Conservation (phyloP, 83 land plant species). For the Larix sibirica region DNA sequence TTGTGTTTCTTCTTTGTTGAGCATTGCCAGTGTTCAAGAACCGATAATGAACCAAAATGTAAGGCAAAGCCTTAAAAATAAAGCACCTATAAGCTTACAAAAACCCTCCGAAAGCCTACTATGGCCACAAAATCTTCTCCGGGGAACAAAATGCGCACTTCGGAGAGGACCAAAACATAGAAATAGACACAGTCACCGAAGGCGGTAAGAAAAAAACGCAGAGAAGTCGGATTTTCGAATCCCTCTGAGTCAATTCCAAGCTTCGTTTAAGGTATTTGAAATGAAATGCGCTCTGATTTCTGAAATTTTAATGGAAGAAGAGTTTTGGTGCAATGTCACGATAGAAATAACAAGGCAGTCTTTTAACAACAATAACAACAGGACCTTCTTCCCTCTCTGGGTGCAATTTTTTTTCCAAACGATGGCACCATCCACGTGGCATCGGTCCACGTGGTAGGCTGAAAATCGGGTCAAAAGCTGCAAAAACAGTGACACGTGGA, state of each 20-base stretch:
- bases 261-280: not conserved
- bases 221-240: not conserved
- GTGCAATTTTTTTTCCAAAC: not conserved
- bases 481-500: not conserved
- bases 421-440: slow-evolving; percentile 15
- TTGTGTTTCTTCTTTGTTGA: slow-evolving; percentile 13
- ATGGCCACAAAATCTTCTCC: not conserved
- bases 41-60: not conserved
- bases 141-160: not conserved
- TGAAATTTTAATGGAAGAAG: not conserved
- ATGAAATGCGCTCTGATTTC: too few species aligned
- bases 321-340: not conserved
- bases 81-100: not conserved
- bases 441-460: not conserved
- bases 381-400: not conserved
- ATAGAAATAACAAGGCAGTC: not conserved
- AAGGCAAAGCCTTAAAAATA: too few species aligned
- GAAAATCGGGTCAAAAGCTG: not conserved
- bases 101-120: not conserved
- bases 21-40: slow-evolving; percentile 8
- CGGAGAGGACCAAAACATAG: too few species aligned
- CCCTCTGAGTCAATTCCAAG: not conserved
- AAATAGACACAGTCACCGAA: too few species aligned
- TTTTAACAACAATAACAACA: too few species aligned
- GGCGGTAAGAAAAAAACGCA: not conserved